Evolutionary conservation across 2,329 filamentous ascomycete genomes (phyloP).

Genomic region (Trichophaea hybrida): DNA sequence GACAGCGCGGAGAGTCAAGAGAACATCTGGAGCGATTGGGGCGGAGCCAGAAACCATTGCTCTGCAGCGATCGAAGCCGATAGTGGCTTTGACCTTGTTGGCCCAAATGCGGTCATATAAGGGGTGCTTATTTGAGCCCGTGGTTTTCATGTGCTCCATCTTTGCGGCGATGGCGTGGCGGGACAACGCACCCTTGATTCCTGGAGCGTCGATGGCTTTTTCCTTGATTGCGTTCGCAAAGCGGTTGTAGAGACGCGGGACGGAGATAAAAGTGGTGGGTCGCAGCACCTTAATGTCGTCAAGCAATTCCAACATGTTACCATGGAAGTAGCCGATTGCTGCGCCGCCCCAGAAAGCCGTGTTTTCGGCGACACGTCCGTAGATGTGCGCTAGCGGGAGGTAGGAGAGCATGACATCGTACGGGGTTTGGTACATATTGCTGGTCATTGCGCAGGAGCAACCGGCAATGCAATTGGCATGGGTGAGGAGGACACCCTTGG

Average conservation of each 20-base stretch:
- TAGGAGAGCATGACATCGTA: slow-evolving; percentile 57
- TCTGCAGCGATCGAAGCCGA: slow-evolving; percentile 61
- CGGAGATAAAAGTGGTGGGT: slow-evolving; percentile 68
- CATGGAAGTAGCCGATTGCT: slow-evolving; percentile 82
- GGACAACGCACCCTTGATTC: slow-evolving; percentile 67
- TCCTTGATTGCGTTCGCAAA: slow-evolving; percentile 73
- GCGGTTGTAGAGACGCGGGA: slow-evolving; percentile 81
- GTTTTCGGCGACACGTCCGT: slow-evolving; percentile 72
- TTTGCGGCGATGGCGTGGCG: slow-evolving; percentile 68
- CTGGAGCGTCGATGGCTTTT: slow-evolving; percentile 62
- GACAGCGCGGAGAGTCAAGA: slow-evolving; percentile 74
- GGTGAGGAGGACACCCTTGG: slow-evolving; percentile 71
- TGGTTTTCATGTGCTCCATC: slow-evolving; percentile 59
- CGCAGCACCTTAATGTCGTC: slow-evolving; percentile 82
- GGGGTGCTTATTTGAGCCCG: slow-evolving; percentile 64
- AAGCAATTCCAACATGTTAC: slow-evolving; percentile 69
- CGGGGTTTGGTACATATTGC: slow-evolving; percentile 38
- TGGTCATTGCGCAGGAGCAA: slow-evolving; percentile 45
- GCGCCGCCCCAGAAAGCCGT: slow-evolving; percentile 55
- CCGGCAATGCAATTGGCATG: slow-evolving; percentile 69
- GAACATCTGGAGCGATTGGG: slow-evolving; percentile 74
- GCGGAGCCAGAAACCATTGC: slow-evolving; percentile 79
- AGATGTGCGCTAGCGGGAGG: slow-evolving; percentile 87
- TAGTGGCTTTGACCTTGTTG: slow-evolving; percentile 66
- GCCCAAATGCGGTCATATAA: slow-evolving; percentile 82